phyloP scores from a whole-genome alignment of 2,329 filamentous ascomycete species.

The Taxawa tesnikishii region DNA sequence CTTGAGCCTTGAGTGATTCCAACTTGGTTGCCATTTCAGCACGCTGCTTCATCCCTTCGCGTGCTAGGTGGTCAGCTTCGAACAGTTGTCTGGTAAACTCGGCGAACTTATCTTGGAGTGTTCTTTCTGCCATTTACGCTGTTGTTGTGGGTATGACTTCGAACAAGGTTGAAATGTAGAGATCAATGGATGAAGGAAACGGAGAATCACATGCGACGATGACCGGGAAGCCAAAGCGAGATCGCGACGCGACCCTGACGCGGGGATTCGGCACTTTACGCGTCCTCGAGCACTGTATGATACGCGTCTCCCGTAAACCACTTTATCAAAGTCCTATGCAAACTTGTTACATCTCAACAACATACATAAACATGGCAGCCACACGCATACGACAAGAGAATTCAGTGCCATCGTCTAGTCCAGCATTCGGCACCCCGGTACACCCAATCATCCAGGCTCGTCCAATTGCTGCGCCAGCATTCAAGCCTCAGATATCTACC shows the following conservation, averaged over 20 bases:
- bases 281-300: too few species aligned
- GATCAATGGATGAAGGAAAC: background rate
- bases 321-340: background rate
- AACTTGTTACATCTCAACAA: background rate
- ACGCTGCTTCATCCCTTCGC: conserved; percentile 7
- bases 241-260: too few species aligned
- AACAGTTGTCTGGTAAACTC: too few species aligned
- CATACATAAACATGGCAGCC: conserved; percentile 11
- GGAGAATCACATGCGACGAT: too few species aligned
- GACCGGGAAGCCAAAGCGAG: too few species aligned
- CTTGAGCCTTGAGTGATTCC: conserved; percentile 65
- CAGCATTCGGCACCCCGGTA: conserved; percentile 76
- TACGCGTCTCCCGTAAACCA: conserved; percentile 4
- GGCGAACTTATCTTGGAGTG: conserved; percentile 6
- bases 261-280: too few species aligned
- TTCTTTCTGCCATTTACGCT: background rate
- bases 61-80: conserved; percentile 1
- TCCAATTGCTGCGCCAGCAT: conserved; percentile 29
- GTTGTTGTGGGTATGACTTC: background rate
- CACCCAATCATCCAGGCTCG: conserved; percentile 55
- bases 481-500: conserved; percentile 43
- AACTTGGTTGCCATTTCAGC: conserved; percentile 46
- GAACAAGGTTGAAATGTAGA: conserved; percentile 2
- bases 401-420: conserved; percentile 73
- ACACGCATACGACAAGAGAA: conserved; percentile 10